Evolutionary conservation across 352 stramenopile genomes (phyloP).

Genomic region (Globisporangium nunn): DNA sequence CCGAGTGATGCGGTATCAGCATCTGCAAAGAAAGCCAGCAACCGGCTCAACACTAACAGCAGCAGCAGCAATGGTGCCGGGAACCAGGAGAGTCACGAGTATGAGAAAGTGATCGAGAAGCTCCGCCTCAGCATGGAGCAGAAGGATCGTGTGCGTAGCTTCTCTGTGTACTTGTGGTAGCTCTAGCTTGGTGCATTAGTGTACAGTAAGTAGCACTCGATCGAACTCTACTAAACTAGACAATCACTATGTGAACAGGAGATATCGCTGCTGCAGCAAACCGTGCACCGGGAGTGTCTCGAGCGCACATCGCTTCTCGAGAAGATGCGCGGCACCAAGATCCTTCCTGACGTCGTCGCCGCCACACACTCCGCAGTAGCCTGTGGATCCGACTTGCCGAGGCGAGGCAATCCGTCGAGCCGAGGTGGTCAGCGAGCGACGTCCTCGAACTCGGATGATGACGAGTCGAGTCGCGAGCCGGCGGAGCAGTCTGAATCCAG

Average conservation of each 20-base stretch:
- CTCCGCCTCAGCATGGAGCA: conserved; percentile 33
- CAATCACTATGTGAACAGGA: conserved; percentile 26
- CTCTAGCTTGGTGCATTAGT: neutral
- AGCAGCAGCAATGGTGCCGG: neutral
- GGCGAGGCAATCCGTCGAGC: neutral
- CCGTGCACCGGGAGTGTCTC: conserved; percentile 76
- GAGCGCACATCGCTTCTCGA: conserved; percentile 74
- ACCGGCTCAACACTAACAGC: neutral
- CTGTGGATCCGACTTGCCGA: neutral
- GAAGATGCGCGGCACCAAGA: conserved; percentile 58
- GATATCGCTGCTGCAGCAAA: conserved; percentile 68
- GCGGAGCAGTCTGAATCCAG: conserved; percentile 7
- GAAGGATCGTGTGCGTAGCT: conserved; percentile 37
- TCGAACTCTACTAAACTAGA: neutral
- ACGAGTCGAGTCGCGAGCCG: conserved; percentile 11
- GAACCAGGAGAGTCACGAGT: conserved; percentile 44
- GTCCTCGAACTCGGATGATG: conserved; percentile 16
- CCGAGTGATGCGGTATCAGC: neutral
- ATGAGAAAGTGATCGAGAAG: conserved; percentile 34
- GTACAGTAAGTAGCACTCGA: neutral
- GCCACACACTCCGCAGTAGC: neutral
- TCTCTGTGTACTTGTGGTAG: neutral
- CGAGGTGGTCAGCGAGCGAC: conserved; percentile 2
- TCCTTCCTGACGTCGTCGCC: conserved; percentile 41
- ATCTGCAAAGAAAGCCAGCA: neutral